Evolutionary conservation across 176 grass and related monocot genomes (phyloP).

Genomic region (Avena atlantica): DNA sequence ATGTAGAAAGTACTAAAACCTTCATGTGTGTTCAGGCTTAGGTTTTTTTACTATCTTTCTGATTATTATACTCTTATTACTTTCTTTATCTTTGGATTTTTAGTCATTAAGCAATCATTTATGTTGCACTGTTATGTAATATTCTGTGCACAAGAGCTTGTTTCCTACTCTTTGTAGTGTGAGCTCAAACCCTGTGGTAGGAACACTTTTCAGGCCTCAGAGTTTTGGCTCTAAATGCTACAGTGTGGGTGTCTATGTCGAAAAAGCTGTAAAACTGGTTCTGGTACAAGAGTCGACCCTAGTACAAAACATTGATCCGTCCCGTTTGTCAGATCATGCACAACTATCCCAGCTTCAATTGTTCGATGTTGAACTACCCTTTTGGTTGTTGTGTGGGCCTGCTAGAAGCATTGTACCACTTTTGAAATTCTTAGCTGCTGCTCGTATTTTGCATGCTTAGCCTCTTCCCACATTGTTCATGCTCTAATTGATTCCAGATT

Average conservation of each 20-base stretch:
- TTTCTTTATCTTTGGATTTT: constrained; percentile 13
- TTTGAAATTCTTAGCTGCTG: background rate
- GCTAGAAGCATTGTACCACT: background rate
- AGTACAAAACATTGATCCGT: background rate
- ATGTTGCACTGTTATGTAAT: background rate
- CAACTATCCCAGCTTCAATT: too few relatives aligned
- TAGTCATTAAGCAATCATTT: background rate
- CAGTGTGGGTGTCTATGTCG: background rate
- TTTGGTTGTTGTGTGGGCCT: background rate
- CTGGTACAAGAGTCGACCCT: background rate
- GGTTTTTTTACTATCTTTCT: background rate
- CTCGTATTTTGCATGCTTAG: too few relatives aligned
- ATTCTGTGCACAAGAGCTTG: constrained; percentile 12
- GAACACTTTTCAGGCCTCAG: background rate
- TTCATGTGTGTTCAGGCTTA: background rate
- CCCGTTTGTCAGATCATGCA: background rate
- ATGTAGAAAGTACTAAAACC: background rate
- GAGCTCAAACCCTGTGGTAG: background rate
- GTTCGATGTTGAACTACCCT: too few relatives aligned
- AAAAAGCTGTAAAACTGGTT: background rate
- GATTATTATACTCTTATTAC: background rate
- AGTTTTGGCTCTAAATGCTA: background rate
- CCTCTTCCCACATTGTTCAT: too few relatives aligned
- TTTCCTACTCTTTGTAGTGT: background rate
- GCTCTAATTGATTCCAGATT: background rate